Percentiles rank a stretch among this genome's conserved stretches.
Conservation (phyloP, 306 rosid genomes). For the Medicago ruthenica region DNA sequence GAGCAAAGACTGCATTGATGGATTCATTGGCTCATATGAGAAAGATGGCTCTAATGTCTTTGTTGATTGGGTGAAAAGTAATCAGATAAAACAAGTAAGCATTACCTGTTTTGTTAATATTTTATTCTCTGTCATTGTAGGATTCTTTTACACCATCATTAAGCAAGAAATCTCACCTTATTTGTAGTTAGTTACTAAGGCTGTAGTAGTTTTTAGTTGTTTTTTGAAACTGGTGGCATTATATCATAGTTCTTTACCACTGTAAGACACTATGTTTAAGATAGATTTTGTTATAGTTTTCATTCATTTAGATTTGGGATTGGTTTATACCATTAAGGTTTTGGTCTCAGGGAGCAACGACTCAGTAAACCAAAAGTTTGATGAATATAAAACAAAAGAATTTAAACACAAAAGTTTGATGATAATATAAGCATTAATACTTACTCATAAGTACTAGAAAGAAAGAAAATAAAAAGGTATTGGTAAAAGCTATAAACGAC, state of each 20-base stretch:
- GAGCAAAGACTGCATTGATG: slow-evolving; percentile 82
- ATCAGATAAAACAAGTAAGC: slow-evolving; percentile 77
- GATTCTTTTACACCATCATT: background rate
- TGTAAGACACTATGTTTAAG: background rate
- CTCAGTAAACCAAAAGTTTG: no score
- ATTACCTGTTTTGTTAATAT: slow-evolving; percentile 14
- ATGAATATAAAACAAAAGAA: no score
- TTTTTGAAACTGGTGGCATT: no score
- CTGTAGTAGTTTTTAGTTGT: background rate
- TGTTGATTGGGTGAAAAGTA: slow-evolving; percentile 78
- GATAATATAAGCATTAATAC: no score
- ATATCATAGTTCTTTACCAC: no score
- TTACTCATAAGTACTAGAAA: no score
- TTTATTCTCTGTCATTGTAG: slow-evolving; percentile 5
- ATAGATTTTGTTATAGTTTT: background rate
- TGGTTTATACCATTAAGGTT: no score
- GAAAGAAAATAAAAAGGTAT: no score
- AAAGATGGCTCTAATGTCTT: slow-evolving; percentile 78
- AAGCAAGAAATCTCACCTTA: slow-evolving; percentile 1
- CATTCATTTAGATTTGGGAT: background rate
- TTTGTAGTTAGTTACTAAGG: background rate
- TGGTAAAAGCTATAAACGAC: no score
- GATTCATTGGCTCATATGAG: slow-evolving; percentile 51
- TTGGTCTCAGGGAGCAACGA: no score
- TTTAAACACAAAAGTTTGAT: no score